A percentile compares a stretch with the other conserved stretches of the same genome.
These are phyloP conservation scores for Calycina marina DNA, from an alignment of 2,329 filamentous ascomycete species.

Conservation along the genomic window DNA sequence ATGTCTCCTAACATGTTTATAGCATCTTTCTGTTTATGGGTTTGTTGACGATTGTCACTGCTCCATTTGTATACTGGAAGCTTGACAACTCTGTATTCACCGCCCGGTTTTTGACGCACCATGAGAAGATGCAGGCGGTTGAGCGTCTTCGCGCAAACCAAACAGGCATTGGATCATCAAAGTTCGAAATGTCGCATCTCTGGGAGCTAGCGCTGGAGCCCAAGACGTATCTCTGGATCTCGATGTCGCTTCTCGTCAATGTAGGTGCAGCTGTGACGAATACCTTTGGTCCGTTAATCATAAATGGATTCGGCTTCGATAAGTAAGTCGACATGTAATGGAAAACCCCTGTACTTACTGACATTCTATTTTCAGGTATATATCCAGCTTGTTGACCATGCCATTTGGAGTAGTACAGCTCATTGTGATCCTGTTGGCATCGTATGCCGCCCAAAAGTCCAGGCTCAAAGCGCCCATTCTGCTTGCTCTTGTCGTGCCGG, in stretches of 20 bases:
- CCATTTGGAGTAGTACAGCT: slow-evolving; percentile 50
- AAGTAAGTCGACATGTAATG: slow-evolving; percentile 38
- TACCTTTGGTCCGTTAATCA: slow-evolving; percentile 49
- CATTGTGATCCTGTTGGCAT: slow-evolving; percentile 40
- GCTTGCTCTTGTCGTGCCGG: slow-evolving; percentile 37
- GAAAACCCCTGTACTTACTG: too few species aligned
- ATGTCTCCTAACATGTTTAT: slow-evolving; percentile 29
- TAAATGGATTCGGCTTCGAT: slow-evolving; percentile 44
- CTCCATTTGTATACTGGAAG: slow-evolving; percentile 42
- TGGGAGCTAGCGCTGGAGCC: slow-evolving; percentile 33
- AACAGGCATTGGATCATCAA: slow-evolving; percentile 57
- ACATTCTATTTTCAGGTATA: too few species aligned
- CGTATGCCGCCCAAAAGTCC: slow-evolving; percentile 41
- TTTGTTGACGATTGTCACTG: slow-evolving; percentile 41
- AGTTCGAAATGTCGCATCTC: slow-evolving; percentile 54
- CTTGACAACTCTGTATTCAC: slow-evolving; percentile 40
- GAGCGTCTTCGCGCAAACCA: slow-evolving; percentile 62
- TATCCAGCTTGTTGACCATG: slow-evolving; percentile 50
- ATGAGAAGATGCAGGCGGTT: slow-evolving; percentile 52
- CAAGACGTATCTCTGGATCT: slow-evolving; percentile 44
- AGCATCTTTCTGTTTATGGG: slow-evolving; percentile 55
- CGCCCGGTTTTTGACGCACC: slow-evolving; percentile 42
- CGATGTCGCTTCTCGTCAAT: slow-evolving; percentile 45
- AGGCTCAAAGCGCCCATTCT: slow-evolving; percentile 43
- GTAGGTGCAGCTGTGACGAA: slow-evolving; percentile 49